Evolutionary conservation across 179 eudicot genomes (phyloP).

Genomic region (Nepenthes alata): DNA sequence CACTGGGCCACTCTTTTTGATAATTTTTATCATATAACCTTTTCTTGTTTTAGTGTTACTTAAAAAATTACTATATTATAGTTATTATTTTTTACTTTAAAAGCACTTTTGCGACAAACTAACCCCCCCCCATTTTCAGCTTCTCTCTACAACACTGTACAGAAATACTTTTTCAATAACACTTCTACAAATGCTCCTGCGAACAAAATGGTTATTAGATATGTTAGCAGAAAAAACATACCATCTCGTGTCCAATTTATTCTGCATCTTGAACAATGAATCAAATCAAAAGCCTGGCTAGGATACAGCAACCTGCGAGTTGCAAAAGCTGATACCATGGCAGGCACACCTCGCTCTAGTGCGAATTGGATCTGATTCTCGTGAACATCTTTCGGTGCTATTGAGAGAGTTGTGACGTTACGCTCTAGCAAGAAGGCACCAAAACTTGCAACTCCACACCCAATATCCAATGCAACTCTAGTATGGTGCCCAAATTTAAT

Average conservation of each 20-base stretch:
- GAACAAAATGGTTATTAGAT: too few species aligned
- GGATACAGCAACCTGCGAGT: conserved; percentile 43
- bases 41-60: too few species aligned
- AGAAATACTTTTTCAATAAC: too few species aligned
- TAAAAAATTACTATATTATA: too few species aligned
- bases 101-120: too few species aligned
- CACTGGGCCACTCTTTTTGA: too few species aligned
- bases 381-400: conserved; percentile 47
- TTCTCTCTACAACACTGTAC: too few species aligned
- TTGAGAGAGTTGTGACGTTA: conserved; percentile 50
- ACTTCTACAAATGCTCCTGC: too few species aligned
- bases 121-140: too few species aligned
- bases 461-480: conserved; percentile 52
- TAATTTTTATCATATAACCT: too few species aligned
- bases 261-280: conserved; percentile 60
- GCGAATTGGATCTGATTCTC: conserved; percentile 53
- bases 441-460: conserved; percentile 58
- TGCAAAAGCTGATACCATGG: conserved; percentile 48
- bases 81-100: too few species aligned
- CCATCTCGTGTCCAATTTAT: conserved; percentile 61
- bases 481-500: conserved; percentile 44
- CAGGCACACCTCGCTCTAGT: conserved; percentile 61
- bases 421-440: conserved; percentile 48
- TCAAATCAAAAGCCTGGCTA: conserved; percentile 62
- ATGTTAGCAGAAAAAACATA: conserved; percentile 1